Conservation (phyloP, 2,329 filamentous ascomycete genomes). For the Dactylellina sp. region DNA sequence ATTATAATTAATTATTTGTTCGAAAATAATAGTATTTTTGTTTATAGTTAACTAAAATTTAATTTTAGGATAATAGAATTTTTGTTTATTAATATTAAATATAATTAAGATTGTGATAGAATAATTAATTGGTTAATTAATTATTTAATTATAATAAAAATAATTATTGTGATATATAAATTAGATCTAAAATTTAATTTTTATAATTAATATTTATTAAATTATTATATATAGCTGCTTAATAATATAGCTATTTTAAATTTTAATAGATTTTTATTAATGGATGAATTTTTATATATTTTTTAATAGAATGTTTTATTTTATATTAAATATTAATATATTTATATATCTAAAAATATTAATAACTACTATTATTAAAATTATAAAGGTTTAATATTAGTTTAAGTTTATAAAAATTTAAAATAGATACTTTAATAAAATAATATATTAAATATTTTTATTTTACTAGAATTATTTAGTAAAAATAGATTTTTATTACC, state of each 20-base stretch:
- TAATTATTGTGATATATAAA: not conserved
- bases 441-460: slow-evolving; percentile 1
- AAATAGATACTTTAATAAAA: not conserved
- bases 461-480: slow-evolving; percentile 1
- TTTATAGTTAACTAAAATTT: slow-evolving; percentile 5
- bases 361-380: not conserved
- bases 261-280: slow-evolving; percentile 7
- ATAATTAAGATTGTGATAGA: no score
- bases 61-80: not conserved
- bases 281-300: slow-evolving; percentile 2
- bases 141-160: not conserved
- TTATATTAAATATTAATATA: slow-evolving; percentile 18
- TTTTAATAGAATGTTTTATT: slow-evolving; percentile 5
- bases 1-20: not conserved
- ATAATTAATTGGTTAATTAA: not conserved
- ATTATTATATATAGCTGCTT: no score
- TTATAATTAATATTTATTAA: not conserved
- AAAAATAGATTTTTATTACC: not conserved
- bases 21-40: not conserved
- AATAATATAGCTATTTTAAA: slow-evolving; percentile 10
- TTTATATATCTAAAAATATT: slow-evolving; percentile 10
- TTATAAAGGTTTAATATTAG: not conserved
- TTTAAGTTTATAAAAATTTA: not conserved
- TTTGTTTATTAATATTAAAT: not conserved
- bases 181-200: not conserved